Base-by-base conservation (phyloP, 2,329 filamentous ascomycete genomes). In the Corynespora cassiicola region DNA sequence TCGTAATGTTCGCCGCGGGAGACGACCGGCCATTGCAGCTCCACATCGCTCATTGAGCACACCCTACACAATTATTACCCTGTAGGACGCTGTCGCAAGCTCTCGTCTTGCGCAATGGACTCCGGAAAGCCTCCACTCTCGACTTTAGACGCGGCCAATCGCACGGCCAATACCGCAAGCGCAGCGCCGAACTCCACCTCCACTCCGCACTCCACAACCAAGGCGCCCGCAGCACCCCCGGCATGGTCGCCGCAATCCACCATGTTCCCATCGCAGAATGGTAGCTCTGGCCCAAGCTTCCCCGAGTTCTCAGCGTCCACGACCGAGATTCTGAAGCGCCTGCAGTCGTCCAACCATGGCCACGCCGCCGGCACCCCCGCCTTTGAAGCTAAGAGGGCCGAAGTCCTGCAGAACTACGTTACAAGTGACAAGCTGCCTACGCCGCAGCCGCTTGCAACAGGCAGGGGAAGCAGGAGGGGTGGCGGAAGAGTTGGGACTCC, bases 321-420 rank as follows among this genome's bases (percentile, higher is more conserved):
- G 3, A 66, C 69, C 11, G 68, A 71, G 21, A 71, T 73, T 28
- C 54, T 73, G 6, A 67, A 70, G 45, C 53, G 68, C 22, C 40
- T 68, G 14, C 61, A 65, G 33, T 65, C 65, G 18, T n/a, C n/a
- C n/a, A 68, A 63, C 41, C 52, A 55, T 23, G 62, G 63, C 12
- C 56, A 60, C 49, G 52, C 59, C 20, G 60, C 62, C 19, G 65
- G 67, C 3, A 66, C 65, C 12, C 65, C 70, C 17, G 71, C 65
- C 14, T 75, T 69, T 51, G 71, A 75, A 48, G 72, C 72, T 11
- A 74, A 74, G 44, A 66, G 69, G 33, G 70, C 73, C 41, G 68
- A 73, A 43, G 67, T 76, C 10, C 56, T 75, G 43, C 68, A 71
- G 50, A 69, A 56, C 40, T 75, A 75, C 59, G 63, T 68, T 21